Evolutionary conservation across 805 yeast species (phyloP).

Genomic region (Lipomyces orientalis): DNA sequence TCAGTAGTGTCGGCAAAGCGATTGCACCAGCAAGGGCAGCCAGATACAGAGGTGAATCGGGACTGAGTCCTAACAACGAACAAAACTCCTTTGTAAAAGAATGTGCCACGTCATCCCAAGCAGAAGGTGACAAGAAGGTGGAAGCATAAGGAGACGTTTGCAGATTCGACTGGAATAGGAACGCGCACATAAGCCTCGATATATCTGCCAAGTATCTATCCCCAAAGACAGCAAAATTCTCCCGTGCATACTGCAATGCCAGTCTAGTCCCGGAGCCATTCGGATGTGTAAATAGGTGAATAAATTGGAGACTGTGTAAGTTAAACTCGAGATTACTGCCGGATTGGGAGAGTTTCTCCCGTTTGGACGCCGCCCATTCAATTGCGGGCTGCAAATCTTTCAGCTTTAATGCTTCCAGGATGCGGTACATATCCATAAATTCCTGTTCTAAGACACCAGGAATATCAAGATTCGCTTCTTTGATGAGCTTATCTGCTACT

Average conservation of each 20-base stretch:
- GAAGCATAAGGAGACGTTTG: conserved; percentile 40
- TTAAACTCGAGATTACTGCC: conserved; percentile 55
- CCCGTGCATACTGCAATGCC: conserved; percentile 55
- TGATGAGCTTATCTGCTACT: conserved; percentile 45
- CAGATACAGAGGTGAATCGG: conserved; percentile 59
- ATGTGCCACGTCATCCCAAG: conserved; percentile 44
- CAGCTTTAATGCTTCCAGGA: conserved; percentile 48
- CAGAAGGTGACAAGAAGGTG: conserved; percentile 40
- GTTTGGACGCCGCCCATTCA: conserved; percentile 52
- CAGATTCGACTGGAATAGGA: conserved; percentile 40
- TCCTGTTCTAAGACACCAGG: conserved; percentile 46
- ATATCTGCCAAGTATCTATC: conserved; percentile 51
- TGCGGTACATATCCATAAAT: conserved; percentile 53
- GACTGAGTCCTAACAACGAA: conserved; percentile 54
- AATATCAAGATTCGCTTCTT: conserved; percentile 41
- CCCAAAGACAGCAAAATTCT: conserved; percentile 50
- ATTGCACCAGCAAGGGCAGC: conserved; percentile 59
- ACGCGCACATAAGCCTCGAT: conserved; percentile 53
- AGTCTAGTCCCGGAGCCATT: conserved; percentile 5
- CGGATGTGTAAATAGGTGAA: conserved; percentile 41
- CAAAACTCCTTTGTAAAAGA: conserved; percentile 59
- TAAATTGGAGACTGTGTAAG: conserved; percentile 53
- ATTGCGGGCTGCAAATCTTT: conserved; percentile 55
- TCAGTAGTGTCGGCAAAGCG: conserved; percentile 60
- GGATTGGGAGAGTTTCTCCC: conserved; percentile 42